These are phyloP conservation scores for Psidium guajava DNA, from an alignment of 345 rosid species.

Conservation along the genomic window DNA sequence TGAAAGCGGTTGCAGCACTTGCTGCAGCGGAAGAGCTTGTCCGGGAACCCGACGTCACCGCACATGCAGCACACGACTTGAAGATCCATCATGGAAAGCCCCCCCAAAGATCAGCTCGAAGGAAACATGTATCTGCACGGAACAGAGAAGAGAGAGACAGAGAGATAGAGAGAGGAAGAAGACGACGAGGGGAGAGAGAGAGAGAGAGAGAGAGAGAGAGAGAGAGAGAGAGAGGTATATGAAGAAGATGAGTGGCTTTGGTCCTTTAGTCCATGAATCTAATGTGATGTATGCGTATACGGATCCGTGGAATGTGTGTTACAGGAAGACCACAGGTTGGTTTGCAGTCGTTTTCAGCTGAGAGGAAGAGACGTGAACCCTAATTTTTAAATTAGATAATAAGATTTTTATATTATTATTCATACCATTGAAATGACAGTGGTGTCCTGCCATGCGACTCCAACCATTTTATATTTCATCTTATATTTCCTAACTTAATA, in stretches of 20 bases:
- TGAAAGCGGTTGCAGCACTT: constrained; percentile 82
- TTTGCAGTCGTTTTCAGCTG: constrained; percentile 77
- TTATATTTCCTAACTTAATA: neutral
- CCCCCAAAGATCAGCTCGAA: neutral
- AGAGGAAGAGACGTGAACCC: constrained; percentile 41
- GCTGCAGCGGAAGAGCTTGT: constrained; percentile 90
- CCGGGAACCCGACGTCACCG: constrained; percentile 96
- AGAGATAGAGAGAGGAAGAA: neutral
- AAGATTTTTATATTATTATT: neutral
- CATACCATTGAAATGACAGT: constrained; percentile 15
- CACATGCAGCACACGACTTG: constrained; percentile 90
- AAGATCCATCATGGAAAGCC: constrained; percentile 61
- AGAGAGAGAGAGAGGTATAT: constrained; percentile 9
- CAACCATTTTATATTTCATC: neutral
- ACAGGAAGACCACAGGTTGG: constrained; percentile 73
- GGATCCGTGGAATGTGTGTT: constrained; percentile 1
- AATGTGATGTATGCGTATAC: neutral
- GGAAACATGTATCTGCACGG: neutral
- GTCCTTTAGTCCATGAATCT: constrained; percentile 23
- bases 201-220: constrained; percentile 2
- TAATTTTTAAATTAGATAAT: constrained; percentile 1
- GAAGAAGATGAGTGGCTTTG: neutral
- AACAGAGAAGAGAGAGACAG: neutral
- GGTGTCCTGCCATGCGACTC: constrained; percentile 4
- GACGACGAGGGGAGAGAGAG: neutral